Base-by-base conservation (phyloP, 1,284 basidiomycete species). In the Trichosporon coremiiforme region DNA sequence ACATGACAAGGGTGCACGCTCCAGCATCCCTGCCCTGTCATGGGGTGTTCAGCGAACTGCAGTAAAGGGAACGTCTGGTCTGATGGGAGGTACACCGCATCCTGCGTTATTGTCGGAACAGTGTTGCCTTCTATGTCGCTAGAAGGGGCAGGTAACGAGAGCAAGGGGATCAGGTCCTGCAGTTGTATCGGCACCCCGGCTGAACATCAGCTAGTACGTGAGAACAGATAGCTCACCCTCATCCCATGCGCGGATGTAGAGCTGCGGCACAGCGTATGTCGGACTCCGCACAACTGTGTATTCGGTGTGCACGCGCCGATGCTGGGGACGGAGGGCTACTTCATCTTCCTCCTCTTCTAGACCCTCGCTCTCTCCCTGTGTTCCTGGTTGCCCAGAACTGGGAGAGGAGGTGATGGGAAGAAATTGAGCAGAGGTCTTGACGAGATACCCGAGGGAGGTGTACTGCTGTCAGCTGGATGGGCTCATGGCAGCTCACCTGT, bases 1-100 rank as follows among this genome's bases (percentile, higher is more conserved):
- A 79, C 75, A 57, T 76, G 71, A 66, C 76, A 77, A 6, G 78
- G 78, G 67, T 80, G 77, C 33, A 80, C 72, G 64, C 70, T 73
- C 71, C 78, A 79, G 47, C 75, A 75, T 4, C 74, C 63, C 20
- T 71, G 50, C 2, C 74, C 73, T 0, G 79, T 78, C n/a, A 70
- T 57, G 2, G 78, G 77, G 66, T 78, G 79, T 64, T 79, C 75
- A 0, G 60, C 65, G 22, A 71, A 71, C 66, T 78, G 76, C 13
- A 80, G 60, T 12, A 80, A 72, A 8, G 79, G 78, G 62, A 78
- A 78, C 15, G 74, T 68, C 17, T 72, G 73, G 38, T 68, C 67
- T 17, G 68, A 60, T 25, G 75, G 73, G 47, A 76, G 62, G 65
- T 60, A 60, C 2, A 75, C 57, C 13, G 66, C 70, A 71, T 76